Evolutionary conservation across 2,329 filamentous ascomycete genomes (phyloP).

Genomic region (Pseudopithomyces chartarum): DNA sequence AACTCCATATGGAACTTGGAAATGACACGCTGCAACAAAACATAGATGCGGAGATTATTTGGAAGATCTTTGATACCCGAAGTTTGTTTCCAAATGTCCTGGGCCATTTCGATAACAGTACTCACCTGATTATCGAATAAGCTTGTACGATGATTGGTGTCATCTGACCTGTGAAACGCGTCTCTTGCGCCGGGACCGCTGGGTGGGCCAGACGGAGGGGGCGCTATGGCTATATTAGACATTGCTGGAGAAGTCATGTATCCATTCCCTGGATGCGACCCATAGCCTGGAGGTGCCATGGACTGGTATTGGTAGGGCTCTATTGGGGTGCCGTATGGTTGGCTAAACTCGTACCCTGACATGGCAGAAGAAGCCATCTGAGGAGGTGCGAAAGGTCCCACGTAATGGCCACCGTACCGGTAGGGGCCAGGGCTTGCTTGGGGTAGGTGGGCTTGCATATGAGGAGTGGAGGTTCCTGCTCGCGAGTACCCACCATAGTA

Average conservation of each 20-base stretch:
- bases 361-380: conserved; percentile 28
- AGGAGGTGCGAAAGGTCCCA: conserved; percentile 45
- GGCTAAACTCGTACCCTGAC: conserved; percentile 34
- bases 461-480: conserved; percentile 43
- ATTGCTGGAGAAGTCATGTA: conserved; percentile 41
- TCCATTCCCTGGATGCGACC: conserved; percentile 25
- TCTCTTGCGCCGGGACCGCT: conserved; percentile 25
- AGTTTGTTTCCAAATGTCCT: conserved; percentile 67
- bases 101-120: conserved; percentile 55
- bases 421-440: conserved; percentile 46
- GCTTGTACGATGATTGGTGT: conserved; percentile 37
- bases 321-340: conserved; percentile 33
- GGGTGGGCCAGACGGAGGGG: conserved; percentile 27
- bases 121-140: conserved; percentile 48
- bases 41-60: conserved; percentile 65
- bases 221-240: conserved; percentile 32
- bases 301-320: conserved; percentile 37
- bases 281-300: conserved; percentile 38
- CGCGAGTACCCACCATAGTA: conserved; percentile 46
- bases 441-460: conserved; percentile 40
- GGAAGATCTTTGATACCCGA: conserved; percentile 65
- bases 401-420: conserved; percentile 38
- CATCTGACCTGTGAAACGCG: conserved; percentile 20
- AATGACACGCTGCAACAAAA: conserved; percentile 67
- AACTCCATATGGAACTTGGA: conserved; percentile 64